These are phyloP conservation scores for Botryotinia calthae DNA, from an alignment of 2,329 filamentous ascomycete genomes.

Conservation along the genomic window DNA sequence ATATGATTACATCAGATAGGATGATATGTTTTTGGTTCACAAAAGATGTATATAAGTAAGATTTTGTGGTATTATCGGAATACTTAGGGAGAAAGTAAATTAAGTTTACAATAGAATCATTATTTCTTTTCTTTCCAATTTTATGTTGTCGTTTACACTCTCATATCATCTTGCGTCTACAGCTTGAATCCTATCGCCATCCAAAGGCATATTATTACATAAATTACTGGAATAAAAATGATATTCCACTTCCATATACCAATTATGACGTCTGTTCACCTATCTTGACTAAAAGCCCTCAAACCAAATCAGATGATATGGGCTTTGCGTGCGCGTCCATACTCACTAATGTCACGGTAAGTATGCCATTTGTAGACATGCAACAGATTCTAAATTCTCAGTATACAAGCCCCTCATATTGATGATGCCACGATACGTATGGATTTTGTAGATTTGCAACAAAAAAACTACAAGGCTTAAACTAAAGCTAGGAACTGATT, in stretches of 20 bases:
- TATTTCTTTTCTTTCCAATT: background rate
- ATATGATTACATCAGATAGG: background rate
- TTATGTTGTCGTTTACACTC: background rate
- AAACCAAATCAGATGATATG: background rate
- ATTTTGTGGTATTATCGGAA: background rate
- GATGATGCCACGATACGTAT: too few species aligned
- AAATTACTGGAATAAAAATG: background rate
- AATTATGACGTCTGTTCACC: too few species aligned
- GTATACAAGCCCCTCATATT: too few species aligned
- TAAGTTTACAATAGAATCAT: fast-evolving
- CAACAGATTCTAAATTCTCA: background rate
- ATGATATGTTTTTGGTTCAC: background rate
- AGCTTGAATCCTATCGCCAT: background rate
- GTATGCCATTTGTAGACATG: background rate
- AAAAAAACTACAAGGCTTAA: too few species aligned
- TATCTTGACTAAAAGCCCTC: fast-evolving
- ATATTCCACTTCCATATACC: background rate
- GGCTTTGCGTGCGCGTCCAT: background rate
- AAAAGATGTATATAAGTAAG: background rate
- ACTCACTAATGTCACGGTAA: background rate
- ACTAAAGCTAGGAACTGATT: too few species aligned
- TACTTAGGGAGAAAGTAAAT: too few species aligned
- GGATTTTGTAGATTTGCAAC: too few species aligned
- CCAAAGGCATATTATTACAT: background rate
- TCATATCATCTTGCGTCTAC: background rate